A percentile compares a stretch with the other conserved stretches of the same genome.
Evolutionary conservation across 1,284 basidiomycete species (phyloP).

Genomic region (Blastosporella zonata): DNA sequence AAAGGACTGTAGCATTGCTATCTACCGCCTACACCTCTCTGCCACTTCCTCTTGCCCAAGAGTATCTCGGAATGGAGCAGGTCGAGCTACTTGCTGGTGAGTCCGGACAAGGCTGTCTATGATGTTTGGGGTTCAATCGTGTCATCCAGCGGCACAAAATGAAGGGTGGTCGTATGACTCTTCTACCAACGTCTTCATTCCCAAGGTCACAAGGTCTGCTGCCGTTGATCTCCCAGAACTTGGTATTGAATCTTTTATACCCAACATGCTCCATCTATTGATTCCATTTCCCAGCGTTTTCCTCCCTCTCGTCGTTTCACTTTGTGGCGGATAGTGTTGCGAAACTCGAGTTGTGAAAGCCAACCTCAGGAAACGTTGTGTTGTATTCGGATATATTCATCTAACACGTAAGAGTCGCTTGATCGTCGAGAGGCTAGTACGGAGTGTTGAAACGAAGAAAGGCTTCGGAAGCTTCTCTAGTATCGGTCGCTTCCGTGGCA

Average conservation of each 20-base stretch:
- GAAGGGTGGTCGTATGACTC: conserved; percentile 52
- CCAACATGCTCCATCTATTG: background rate
- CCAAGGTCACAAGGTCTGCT: conserved; percentile 22
- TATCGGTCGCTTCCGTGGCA: conserved; percentile 6
- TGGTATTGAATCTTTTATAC: conserved; percentile 11
- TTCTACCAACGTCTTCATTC: conserved; percentile 42
- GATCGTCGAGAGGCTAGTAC: conserved; percentile 19
- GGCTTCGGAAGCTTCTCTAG: conserved; percentile 22
- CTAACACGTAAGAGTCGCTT: conserved; percentile 17
- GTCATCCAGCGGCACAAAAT: conserved; percentile 36
- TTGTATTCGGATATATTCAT: background rate
- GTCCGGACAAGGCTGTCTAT: conserved; percentile 12
- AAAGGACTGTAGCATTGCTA: conserved; percentile 50
- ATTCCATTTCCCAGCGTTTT: conserved; percentile 32
- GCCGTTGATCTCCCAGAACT: conserved; percentile 7
- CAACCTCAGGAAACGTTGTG: background rate
- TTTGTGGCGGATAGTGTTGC: conserved; percentile 52
- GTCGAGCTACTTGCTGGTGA: conserved; percentile 50
- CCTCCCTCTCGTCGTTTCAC: conserved; percentile 49
- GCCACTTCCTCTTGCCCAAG: conserved; percentile 46
- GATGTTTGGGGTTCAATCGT: background rate
- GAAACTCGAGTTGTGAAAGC: conserved; percentile 39
- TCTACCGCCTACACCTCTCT: conserved; percentile 62
- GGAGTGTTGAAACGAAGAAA: conserved; percentile 27
- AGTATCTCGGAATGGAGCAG: conserved; percentile 50